Conservation (phyloP, 192 early-diverging fungal species). For the Martensiomyces pterosporus region DNA sequence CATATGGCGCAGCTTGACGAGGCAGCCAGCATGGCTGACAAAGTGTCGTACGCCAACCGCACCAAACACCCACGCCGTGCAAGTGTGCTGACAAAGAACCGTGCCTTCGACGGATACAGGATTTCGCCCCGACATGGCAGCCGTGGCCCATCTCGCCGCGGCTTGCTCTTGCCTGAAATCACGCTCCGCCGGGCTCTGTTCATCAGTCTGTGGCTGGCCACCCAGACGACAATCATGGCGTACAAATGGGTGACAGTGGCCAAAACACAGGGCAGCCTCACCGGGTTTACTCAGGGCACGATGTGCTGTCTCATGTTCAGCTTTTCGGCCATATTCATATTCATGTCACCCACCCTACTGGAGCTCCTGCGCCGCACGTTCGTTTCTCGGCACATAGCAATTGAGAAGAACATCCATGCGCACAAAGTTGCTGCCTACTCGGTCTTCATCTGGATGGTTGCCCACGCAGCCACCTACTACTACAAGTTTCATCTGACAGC, state of each 20-base stretch:
- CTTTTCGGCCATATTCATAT: slow-evolving; percentile 56
- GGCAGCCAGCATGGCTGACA: too few relatives aligned
- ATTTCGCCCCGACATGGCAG: slow-evolving; percentile 15
- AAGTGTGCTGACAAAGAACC: slow-evolving; percentile 41
- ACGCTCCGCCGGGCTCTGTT: slow-evolving; percentile 49
- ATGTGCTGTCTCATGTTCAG: slow-evolving; percentile 52
- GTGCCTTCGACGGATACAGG: slow-evolving; percentile 47
- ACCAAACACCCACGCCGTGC: slow-evolving; percentile 21
- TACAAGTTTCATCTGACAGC: slow-evolving; percentile 57
- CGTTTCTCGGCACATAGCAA: slow-evolving; percentile 63
- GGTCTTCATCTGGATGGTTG: slow-evolving; percentile 64
- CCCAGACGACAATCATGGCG: slow-evolving; percentile 55
- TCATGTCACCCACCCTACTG: slow-evolving; percentile 79
- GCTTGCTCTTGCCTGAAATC: slow-evolving; percentile 39
- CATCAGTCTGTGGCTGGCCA: slow-evolving; percentile 55
- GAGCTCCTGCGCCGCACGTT: slow-evolving; percentile 70
- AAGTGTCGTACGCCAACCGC: too few relatives aligned
- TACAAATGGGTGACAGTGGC: slow-evolving; percentile 56
- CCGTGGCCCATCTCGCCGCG: slow-evolving; percentile 1
- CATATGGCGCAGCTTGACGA: too few relatives aligned
- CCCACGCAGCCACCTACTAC: slow-evolving; percentile 70
- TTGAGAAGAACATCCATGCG: slow-evolving; percentile 82
- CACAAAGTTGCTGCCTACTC: slow-evolving; percentile 76
- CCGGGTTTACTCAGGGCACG: slow-evolving; percentile 32
- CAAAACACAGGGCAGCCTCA: slow-evolving; percentile 37